Base-by-base conservation (phyloP, 202 grass and related monocot genomes). In the Musa balbisiana region DNA sequence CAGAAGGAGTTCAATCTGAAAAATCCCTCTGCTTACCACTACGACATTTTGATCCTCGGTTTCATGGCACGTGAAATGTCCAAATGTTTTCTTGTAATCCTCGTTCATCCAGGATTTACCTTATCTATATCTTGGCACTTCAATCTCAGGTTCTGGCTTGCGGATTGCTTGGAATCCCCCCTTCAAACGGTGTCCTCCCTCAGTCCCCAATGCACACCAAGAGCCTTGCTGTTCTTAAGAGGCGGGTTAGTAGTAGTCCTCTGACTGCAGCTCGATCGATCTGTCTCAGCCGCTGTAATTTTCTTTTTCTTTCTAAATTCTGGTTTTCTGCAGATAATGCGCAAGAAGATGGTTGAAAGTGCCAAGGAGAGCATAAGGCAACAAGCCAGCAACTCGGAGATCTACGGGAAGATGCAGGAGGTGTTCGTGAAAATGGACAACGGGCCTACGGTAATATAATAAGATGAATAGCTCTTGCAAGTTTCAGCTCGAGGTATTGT, bases 141-240 rank as follows among this genome's bases (percentile, higher is more conserved):
- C 69, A 67, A 58, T 19, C 76, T 78, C 59, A 97, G 94, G 94
- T 97, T 72, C 73, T 97, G 59, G 76, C 87, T 43, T 97, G 94
- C 72, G 94, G 94, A 55, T 83, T 97, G 76, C 72, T 97, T 80
- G 94, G 90, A 17, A 89, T 97, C 60, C 94, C 94, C 73, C 93
- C 94, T 79, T 93, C 94, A 72, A 97, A 97, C 81, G 90, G 90
- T 75, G 90, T 97, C 55, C 86, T 97, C 87, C 90, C 90, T 74
- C 94, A 97, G 81, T 97, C 94, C n/a, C 94, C 94, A 11, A 97
- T 97, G 94, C 94, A 97, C 81, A 97, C 90, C 14, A 97, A 78
- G 79, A 93, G 93, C 56, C 90, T 97, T 71, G 86, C 90, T 66
- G 81, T 89, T 74, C 90, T 93, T 11, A 97, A 81, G 82, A 88